phyloP scores from a whole-genome alignment of 345 rosid genomes.

The Moricandia arvensis region DNA sequence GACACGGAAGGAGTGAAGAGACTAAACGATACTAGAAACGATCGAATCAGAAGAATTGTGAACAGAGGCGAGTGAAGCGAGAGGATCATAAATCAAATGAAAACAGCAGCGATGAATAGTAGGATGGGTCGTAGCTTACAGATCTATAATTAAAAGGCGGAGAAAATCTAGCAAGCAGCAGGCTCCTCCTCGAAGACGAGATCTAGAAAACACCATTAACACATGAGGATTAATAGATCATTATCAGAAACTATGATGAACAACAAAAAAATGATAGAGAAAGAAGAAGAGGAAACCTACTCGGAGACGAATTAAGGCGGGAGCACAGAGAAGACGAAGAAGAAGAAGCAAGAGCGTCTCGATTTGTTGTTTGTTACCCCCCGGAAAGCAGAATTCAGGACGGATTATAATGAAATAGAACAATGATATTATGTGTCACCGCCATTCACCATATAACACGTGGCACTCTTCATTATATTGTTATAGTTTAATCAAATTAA shows the following conservation, averaged over 20 bases:
- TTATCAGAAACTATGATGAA: neutral
- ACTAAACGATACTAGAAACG: slow-evolving; percentile 1
- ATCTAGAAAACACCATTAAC: slow-evolving; percentile 5
- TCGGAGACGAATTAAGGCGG: neutral
- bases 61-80: no score
- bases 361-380: slow-evolving; percentile 15
- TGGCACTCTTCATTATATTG: neutral
- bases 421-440: slow-evolving; percentile 25
- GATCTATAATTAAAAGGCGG: slow-evolving; percentile 4
- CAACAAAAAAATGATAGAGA: neutral
- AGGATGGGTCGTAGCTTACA: slow-evolving; percentile 22
- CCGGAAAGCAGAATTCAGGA: neutral
- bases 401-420: neutral
- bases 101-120: slow-evolving; percentile 7
- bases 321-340: slow-evolving; percentile 8
- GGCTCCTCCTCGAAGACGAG: slow-evolving; percentile 7
- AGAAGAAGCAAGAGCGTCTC: slow-evolving; percentile 11
- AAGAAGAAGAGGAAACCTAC: neutral
- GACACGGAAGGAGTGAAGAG: slow-evolving; percentile 13
- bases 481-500: no score
- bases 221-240: slow-evolving; percentile 9
- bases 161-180: slow-evolving; percentile 7
- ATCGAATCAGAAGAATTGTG: slow-evolving; percentile 5
- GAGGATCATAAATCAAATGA: neutral
- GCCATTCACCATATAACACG: slow-evolving; percentile 19